Base-by-base conservation (phyloP, 2,329 filamentous ascomycete genomes). In the Xylariales sp. region DNA sequence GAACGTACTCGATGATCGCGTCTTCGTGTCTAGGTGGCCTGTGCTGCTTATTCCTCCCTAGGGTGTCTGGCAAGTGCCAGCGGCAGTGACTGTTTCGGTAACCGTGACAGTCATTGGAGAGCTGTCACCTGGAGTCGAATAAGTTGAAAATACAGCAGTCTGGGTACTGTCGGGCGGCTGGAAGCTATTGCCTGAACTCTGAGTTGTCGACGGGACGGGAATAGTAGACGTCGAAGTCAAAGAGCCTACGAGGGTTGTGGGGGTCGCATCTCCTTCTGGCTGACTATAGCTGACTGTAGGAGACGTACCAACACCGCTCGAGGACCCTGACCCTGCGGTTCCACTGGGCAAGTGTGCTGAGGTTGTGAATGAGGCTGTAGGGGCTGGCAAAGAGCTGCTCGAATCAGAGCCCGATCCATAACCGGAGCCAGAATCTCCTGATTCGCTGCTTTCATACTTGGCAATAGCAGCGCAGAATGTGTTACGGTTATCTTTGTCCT, bases 381-480 rank as follows among this genome's bases (percentile, higher is more conserved):
- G 43, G 9, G 43, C 54, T 39, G 60, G 49, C 45, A 55, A 23
- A 28, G 65, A 68, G 49, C 64, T 70, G 55, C 65, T 71, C 56
- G 67, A 66, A 53, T 9, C 55, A 34, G 62, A 48, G 3, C 69
- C 59, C 18, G 69, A 65, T 67, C 67, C 63, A 61, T 56, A 56
- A 62, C 68, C 64, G 46, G 63, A 23, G 12, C 67, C 59, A 6
- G 63, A 49, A 41, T 14, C 52, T 5, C 18, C 36, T 3, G 69
- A 68, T 9, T 56, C 12, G 36, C 36, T 39, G 36, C 71, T 70
- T 62, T 78, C 73, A 76, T 89, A 89, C 57, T 83, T 74, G 32
- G 87, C 86, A 66, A 91, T 79, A 32, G 88, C 87, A 4, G 87
- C 87, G 73, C 89, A 90, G 75, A 89, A 92, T 73, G 84, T 89